A percentile compares a stretch with the other conserved stretches of the same genome.
These are phyloP conservation scores for Apiospora aurea DNA, from an alignment of 2,329 filamentous ascomycete genomes.

Conservation along the genomic window DNA sequence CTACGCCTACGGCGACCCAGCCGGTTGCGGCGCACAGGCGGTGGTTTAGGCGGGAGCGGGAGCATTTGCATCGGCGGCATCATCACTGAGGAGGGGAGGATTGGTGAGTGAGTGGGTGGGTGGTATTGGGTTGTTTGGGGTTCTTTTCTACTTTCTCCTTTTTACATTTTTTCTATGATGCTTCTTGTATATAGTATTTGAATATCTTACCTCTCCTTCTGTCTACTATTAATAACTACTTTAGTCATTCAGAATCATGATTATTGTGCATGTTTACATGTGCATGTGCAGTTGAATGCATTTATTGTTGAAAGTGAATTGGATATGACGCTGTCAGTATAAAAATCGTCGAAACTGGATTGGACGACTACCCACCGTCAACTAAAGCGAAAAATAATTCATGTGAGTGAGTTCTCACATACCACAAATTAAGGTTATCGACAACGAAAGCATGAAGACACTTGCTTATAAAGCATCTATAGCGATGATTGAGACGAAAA, in stretches of 20 bases:
- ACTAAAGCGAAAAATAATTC: too few species aligned
- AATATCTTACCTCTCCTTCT: background rate
- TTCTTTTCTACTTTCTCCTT: background rate
- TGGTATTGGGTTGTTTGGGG: background rate
- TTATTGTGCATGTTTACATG: background rate
- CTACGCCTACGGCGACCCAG: conserved; percentile 27
- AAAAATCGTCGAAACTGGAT: too few species aligned
- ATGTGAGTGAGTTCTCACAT: too few species aligned
- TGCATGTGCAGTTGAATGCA: too few species aligned
- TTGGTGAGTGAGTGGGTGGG: too few species aligned
- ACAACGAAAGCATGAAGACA: too few species aligned
- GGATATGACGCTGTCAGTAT: too few species aligned
- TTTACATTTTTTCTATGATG: background rate
- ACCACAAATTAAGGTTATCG: too few species aligned
- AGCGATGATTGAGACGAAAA: too few species aligned
- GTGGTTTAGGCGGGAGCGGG: conserved; percentile 35
- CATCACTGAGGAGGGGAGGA: background rate
- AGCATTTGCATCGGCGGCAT: conserved; percentile 24
- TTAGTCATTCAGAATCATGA: background rate
- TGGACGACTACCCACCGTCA: too few species aligned
- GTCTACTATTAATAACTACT: background rate
- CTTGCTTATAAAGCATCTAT: too few species aligned
- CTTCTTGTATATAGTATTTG: conserved; percentile 2
- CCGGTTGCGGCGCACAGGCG: conserved; percentile 29
- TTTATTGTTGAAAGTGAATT: too few species aligned